Evolutionary conservation across 139 green algal genomes (phyloP).

Genomic region (Raphidocelis subcapitata): DNA sequence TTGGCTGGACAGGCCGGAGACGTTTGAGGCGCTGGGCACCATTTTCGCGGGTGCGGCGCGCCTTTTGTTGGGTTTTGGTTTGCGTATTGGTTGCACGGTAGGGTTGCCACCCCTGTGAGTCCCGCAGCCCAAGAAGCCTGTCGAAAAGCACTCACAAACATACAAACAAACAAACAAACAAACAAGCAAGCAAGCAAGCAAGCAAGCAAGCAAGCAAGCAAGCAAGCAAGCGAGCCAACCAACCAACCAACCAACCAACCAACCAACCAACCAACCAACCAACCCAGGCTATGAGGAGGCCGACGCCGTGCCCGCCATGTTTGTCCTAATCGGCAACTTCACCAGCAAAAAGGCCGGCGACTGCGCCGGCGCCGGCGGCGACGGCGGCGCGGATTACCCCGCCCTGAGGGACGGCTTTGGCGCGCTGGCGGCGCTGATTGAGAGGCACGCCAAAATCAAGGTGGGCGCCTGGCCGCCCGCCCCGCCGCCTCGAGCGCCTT

Average conservation of each 20-base stretch:
- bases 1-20: slow-evolving; percentile 73
- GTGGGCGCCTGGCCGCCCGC: slow-evolving; percentile 14
- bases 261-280: not conserved
- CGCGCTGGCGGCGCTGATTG: slow-evolving; percentile 65
- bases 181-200: too few relatives aligned
- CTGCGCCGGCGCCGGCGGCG: not conserved
- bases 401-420: slow-evolving; percentile 64
- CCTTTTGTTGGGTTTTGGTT: too few relatives aligned
- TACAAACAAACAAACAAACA: too few relatives aligned
- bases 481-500: not conserved
- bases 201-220: too few relatives aligned
- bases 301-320: slow-evolving; percentile 59
- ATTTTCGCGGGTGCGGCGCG: slow-evolving; percentile 58
- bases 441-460: slow-evolving; percentile 58
- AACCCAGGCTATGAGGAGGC: slow-evolving; percentile 64
- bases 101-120: too few relatives aligned
- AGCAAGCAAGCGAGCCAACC: too few relatives aligned
- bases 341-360: slow-evolving; percentile 34
- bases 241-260: too few relatives aligned
- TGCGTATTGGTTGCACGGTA: too few relatives aligned
- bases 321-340: slow-evolving; percentile 92
- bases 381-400: slow-evolving; percentile 31
- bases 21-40: slow-evolving; percentile 55
- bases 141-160: too few relatives aligned
- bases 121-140: too few relatives aligned